phyloP scores from a whole-genome alignment of 495 filamentous ascomycete species.

The Neurospora sp. region DNA sequence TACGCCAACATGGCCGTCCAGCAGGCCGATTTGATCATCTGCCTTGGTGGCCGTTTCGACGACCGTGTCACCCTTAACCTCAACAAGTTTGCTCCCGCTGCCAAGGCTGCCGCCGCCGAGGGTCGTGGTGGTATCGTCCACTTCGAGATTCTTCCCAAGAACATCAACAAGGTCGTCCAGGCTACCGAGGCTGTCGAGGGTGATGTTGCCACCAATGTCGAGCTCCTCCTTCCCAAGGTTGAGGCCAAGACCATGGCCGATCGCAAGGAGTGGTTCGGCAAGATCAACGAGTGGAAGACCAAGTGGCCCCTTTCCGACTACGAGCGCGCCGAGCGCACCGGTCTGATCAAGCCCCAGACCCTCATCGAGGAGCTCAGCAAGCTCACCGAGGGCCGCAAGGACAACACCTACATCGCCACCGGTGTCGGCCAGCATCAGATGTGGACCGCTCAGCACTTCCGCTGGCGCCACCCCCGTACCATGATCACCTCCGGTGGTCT shows the following conservation, averaged over 20 bases:
- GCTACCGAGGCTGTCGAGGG: slow-evolving; percentile 73
- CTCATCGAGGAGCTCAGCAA: slow-evolving; percentile 75
- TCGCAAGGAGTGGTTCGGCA: slow-evolving; percentile 74
- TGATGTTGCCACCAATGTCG: slow-evolving; percentile 62
- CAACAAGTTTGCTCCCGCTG: slow-evolving; percentile 57
- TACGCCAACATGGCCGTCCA: slow-evolving; percentile 77
- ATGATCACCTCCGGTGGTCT: slow-evolving; percentile 89
- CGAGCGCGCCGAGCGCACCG: slow-evolving; percentile 56
- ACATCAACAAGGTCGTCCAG: slow-evolving; percentile 81
- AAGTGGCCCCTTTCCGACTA: slow-evolving; percentile 70
- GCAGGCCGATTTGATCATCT: slow-evolving; percentile 68
- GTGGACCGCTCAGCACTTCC: slow-evolving; percentile 93
- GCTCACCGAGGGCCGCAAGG: slow-evolving; percentile 60
- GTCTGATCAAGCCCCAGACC: slow-evolving; percentile 79
- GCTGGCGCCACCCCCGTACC: slow-evolving; percentile 76
- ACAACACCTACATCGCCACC: slow-evolving; percentile 75
- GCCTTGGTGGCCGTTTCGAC: slow-evolving; percentile 66
- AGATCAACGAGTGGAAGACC: slow-evolving; percentile 83
- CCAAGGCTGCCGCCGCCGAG: slow-evolving; percentile 56
- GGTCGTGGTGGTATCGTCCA: slow-evolving; percentile 69
- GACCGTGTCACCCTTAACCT: slow-evolving; percentile 63
- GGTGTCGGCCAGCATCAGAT: slow-evolving; percentile 96
- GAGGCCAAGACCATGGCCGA: slow-evolving; percentile 44
- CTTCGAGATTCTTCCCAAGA: slow-evolving; percentile 77
- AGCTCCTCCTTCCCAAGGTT: slow-evolving; percentile 58